Evolutionary conservation across 2,329 filamentous ascomycete species (phyloP), one percentile per base, ranked within the genome.

Genomic region (Penicillium sp.): DNA sequence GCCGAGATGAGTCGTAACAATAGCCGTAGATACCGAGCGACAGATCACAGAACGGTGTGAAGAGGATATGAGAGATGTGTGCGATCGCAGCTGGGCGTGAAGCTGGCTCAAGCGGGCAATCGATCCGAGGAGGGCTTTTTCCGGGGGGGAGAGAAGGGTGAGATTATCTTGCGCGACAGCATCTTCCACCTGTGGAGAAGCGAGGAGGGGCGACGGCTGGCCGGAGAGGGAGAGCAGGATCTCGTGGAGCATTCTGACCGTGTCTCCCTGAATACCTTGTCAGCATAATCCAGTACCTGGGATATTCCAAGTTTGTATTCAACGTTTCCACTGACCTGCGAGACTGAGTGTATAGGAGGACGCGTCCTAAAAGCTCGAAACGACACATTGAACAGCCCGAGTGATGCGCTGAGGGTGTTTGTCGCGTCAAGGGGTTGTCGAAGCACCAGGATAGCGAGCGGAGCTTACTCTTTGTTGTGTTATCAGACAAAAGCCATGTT

Each of bases 201-300:
- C 82, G 77, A 97, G 89, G 68, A 97, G 84, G 61, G 91, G 88
- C 59, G 93, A 97, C 59, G 90, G 88, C 76, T 97, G 90, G 62
- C 94, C 93, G 66, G 92, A 95, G 74, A 97, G 86, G 72, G 92
- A 93, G 74, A 99, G 87, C 74, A 97, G 86, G 78, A 99, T 91
- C 81, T 99, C 94, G 84, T 97, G 94, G 73, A 99, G 89, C 94
- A 99, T 99, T 62, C 65, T 75, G 69, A 52, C 48, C 57, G 53
- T 12, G 55, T 41, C 36, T 61, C 54, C 41, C 63, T 66, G 47
- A 21, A 17, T n/a, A 20, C 45, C 30, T 17, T 18, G 24, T 51
- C 13, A 44, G 47, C 30, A 24, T 21, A 20, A 10, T 23, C 12
- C 37, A 12, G 23, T 44, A 7, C 15, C 13, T 7, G 13, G 8